Evolutionary conservation across 2,329 filamentous ascomycete genomes (phyloP).

Genomic region (Cryphonectria nitschkei): DNA sequence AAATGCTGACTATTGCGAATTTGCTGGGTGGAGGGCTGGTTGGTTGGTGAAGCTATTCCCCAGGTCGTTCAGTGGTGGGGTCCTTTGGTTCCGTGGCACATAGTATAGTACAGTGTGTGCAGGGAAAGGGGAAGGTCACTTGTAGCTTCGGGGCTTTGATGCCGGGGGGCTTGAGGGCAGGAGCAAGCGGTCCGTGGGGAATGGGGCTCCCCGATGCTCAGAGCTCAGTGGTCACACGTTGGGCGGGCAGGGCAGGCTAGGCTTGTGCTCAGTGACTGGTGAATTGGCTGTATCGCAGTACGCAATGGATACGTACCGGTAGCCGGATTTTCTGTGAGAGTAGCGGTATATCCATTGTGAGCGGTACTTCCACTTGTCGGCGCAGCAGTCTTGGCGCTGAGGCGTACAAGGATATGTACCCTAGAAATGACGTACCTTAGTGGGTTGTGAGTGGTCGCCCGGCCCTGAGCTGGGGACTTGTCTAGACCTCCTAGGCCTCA

Average conservation of each 20-base stretch:
- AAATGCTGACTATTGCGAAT: background rate
- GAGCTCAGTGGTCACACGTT: background rate
- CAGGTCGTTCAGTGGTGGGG: background rate
- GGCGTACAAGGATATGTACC: background rate
- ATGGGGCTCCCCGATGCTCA: background rate
- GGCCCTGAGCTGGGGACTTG: background rate
- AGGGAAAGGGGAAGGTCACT: background rate
- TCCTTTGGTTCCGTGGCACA: background rate
- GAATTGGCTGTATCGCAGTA: background rate
- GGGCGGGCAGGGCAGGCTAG: background rate
- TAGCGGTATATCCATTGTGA: background rate
- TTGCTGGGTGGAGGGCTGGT: background rate
- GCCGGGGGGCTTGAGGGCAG: background rate
- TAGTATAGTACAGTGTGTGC: background rate
- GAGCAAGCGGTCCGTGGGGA: background rate
- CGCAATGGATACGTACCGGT: background rate
- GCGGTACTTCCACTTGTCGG: background rate
- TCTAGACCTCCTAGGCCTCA: background rate
- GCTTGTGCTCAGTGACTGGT: background rate
- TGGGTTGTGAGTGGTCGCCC: background rate
- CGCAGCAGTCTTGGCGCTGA: conserved; percentile 4
- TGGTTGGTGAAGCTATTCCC: background rate
- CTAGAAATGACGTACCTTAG: background rate
- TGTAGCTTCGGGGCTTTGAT: background rate
- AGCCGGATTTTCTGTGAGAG: background rate